phyloP scores from a whole-genome alignment of 2,329 filamentous ascomycete species.

The Teratosphaeriaceae sp. region DNA sequence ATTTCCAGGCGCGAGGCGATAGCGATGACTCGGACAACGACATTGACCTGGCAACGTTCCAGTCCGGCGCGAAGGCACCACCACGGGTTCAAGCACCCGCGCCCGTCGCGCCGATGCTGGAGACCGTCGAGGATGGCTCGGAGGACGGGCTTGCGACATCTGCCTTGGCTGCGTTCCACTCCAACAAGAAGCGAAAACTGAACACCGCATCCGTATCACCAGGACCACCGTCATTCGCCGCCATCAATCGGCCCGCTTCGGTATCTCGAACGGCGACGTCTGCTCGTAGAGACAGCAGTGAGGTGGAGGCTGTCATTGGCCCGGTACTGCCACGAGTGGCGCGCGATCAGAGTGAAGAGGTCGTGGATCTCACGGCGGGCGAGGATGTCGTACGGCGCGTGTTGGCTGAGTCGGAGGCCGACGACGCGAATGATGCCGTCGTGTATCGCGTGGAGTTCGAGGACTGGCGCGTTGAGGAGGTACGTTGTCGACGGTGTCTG shows the following conservation, averaged over 20 bases:
- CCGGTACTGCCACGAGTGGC: constrained; percentile 7
- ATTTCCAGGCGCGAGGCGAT: constrained; percentile 20
- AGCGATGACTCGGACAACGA: constrained; percentile 24
- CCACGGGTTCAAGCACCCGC: constrained; percentile 6
- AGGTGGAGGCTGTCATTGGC: constrained; percentile 3
- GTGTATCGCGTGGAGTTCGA: constrained; percentile 38
- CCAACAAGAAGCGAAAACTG: constrained; percentile 1
- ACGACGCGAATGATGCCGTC: constrained; percentile 21
- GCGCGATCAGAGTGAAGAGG: constrained; percentile 4
- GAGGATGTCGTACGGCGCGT: constrained; percentile 32
- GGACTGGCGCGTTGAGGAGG: constrained; percentile 34
- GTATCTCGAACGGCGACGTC: neutral
- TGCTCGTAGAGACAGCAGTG: neutral
- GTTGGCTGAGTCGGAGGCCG: constrained; percentile 30
- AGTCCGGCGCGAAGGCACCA: constrained; percentile 11
- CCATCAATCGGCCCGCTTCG: constrained; percentile 7
- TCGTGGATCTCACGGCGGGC: constrained; percentile 22
- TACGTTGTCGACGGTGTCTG: constrained; percentile 34
- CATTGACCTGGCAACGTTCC: constrained; percentile 24
- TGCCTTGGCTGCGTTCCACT: constrained; percentile 8
- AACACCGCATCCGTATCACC: neutral
- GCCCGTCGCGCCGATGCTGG: constrained; percentile 19
- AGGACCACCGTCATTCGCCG: constrained; percentile 4
- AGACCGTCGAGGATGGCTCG: constrained; percentile 4
- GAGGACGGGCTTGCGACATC: constrained; percentile 11